Evolutionary conservation across 2,329 filamentous ascomycete genomes (phyloP).

Genomic region (Beauveria medogensis): DNA sequence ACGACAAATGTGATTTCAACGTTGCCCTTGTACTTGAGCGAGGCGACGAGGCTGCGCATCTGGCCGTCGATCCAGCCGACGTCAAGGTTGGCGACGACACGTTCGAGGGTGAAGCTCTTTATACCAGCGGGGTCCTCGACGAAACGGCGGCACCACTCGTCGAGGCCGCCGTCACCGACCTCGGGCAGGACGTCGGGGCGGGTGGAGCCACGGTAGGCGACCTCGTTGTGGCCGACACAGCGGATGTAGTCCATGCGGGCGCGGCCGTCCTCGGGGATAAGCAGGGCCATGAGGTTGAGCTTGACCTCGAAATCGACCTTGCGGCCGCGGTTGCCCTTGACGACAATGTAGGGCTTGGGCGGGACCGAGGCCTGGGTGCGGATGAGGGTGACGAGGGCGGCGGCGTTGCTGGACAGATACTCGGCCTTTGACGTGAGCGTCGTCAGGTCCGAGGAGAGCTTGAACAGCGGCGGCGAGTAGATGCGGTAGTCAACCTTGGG

Average conservation of each 20-base stretch:
- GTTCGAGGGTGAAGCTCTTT: constrained; percentile 43
- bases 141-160: constrained; percentile 42
- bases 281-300: constrained; percentile 45
- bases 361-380: constrained; percentile 42
- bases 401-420: constrained; percentile 39
- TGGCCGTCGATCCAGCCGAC: constrained; percentile 47
- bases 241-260: constrained; percentile 46
- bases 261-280: constrained; percentile 38
- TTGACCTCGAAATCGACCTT: constrained; percentile 44
- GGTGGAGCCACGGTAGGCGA: constrained; percentile 40
- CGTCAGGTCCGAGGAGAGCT: constrained; percentile 39
- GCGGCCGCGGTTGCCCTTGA: constrained; percentile 37
- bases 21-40: constrained; percentile 41
- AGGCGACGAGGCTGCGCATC: constrained; percentile 41
- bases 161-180: constrained; percentile 34
- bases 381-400: constrained; percentile 38
- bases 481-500: constrained; percentile 42
- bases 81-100: constrained; percentile 47
- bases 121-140: constrained; percentile 36
- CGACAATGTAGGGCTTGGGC: constrained; percentile 45
- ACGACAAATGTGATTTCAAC: constrained; percentile 42
- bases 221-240: constrained; percentile 39
- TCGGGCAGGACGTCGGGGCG: constrained; percentile 36
- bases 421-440: constrained; percentile 38
- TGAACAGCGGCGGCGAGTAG: constrained; percentile 44